Evolutionary conservation across 2,329 filamentous ascomycete genomes (phyloP), one percentile per base, ranked within the genome.

Genomic region (Fusarium poae): DNA sequence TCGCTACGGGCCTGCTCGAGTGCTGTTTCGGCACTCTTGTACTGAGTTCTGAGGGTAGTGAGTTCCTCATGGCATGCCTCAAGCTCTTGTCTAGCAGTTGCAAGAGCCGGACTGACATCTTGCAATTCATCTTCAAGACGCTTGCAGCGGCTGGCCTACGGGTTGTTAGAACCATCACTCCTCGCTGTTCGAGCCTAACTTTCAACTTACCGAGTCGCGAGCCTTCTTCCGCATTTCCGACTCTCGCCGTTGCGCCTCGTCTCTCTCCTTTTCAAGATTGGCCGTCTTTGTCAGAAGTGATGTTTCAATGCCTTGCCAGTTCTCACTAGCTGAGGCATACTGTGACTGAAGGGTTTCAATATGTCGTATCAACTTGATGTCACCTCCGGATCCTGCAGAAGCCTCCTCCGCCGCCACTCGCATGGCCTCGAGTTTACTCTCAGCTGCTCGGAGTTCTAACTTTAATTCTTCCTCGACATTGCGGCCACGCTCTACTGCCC

Each of bases 341-440:
- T 99, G 97, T 9, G 92, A 96, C 79, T 99, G 96, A 37, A 99
- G 82, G 1, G 93, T 97, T 81, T 99, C 96, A 55, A 99, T 92
- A 79, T 99, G 97, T 40, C 96, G 89, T 43, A 98, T 84, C 40
- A 98, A 84, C 78, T 97, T 98, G 43, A 92, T 92, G 74, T 97
- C 93, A 16, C 94, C 92, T 8, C 89, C 89, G 16, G 89, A 89
- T 18, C 92, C 92, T 4, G 94, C 95, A 2, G 94, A 94, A 1
- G 89, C 93, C 78, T 99, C 96, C 80, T 99, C 96, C 2, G 93
- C 93, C 32, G 92, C 88, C 20, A 90, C 88, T 57, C 96, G 91
- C 81, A 97, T 89, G 11, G 92, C 88, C 79, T 99, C 96, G 57
- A 99, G 85, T 78, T 97, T 97, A 72, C 92, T 91, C 81, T 99